Evolutionary conservation across 2,329 filamentous ascomycete species (phyloP), one percentile per base, ranked within the genome.

Genomic region (Ophiocordyceps unilateralis): DNA sequence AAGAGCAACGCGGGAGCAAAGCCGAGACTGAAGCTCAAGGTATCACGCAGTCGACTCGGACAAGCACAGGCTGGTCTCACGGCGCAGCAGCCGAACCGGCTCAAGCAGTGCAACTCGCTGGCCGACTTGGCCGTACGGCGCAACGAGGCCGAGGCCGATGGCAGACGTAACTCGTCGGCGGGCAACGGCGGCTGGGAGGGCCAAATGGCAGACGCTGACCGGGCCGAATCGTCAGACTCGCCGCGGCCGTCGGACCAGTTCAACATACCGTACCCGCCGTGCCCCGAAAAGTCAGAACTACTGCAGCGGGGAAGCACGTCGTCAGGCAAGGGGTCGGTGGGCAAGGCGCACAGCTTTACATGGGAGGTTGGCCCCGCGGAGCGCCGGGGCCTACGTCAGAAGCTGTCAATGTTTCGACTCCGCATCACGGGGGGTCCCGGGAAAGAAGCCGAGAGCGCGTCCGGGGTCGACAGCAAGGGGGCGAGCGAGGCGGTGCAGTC

Each of bases 61-160:
- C 50, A 50, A 23, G 48, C 46, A 6, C 45, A 48, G 34, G 11
- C 20, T 6, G 20, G 42, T 5, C 45, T 48, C n/a, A n/a, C n/a
- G n/a, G n/a, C n/a, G 6, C 23, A 49, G 30, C 50, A 42, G 19
- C 53, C 44, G 14, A 51, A 50, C 37, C 51, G 51, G n/a, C 44
- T 58, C 39, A 58, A 59, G 28, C 53, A 58, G 41, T 55, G 51
- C 49, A 58, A 54, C 40, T 58, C 59, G 28, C 47, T 61, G 17
- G 49, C 57, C 10, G 56, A 59, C 26, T 43, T 61, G 23, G 47
- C 48, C 9, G 32, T 36, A 10, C 32, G 32, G 17, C n/a, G 32
- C n/a, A 17, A 17, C n/a, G 32, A 20, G 32, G n/a, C n/a, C n/a
- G 17, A 21, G 41, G 20, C 45, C 45, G 23, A 28, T 3, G 24